These are phyloP conservation scores for Tylopilus intermedius DNA, from an alignment of 768 basidiomycete genomes.

Conservation along the genomic window DNA sequence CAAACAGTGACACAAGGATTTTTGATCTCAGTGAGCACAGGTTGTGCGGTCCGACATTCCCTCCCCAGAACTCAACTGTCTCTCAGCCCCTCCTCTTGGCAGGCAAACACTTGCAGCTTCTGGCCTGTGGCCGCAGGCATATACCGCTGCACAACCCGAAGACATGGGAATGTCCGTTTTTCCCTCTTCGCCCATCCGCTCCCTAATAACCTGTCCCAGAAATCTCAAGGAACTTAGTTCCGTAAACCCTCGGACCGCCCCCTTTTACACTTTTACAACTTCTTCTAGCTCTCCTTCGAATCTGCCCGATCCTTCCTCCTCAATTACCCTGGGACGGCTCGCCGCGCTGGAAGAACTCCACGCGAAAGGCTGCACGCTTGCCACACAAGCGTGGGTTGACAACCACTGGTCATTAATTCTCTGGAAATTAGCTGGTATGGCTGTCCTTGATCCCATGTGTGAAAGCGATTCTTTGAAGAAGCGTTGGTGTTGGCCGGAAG, in stretches of 20 bases:
- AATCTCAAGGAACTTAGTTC: constrained; percentile 46
- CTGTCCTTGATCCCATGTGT: constrained; percentile 61
- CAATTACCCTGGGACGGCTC: constrained; percentile 40
- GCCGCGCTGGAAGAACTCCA: constrained; percentile 55
- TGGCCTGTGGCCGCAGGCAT: constrained; percentile 47
- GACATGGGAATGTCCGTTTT: constrained; percentile 48
- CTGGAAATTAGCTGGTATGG: constrained; percentile 93
- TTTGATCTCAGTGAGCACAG: constrained; percentile 44
- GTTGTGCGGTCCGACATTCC: not conserved
- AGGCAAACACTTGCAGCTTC: constrained; percentile 46
- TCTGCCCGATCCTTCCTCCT: constrained; percentile 13
- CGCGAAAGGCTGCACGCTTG: constrained; percentile 57
- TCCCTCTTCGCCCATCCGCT: not conserved
- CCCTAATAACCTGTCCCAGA: constrained; percentile 31
- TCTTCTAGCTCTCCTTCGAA: constrained; percentile 28
- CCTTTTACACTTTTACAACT: constrained; percentile 57
- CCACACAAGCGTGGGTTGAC: constrained; percentile 76
- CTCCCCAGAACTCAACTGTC: not conserved
- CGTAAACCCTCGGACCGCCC: constrained; percentile 51
- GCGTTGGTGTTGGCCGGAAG: constrained; percentile 81
- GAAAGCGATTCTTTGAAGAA: constrained; percentile 42
- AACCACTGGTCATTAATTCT: constrained; percentile 89
- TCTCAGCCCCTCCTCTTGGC: constrained; percentile 30
- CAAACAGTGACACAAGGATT: constrained; percentile 1
- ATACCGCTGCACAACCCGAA: constrained; percentile 40